phyloP scores from a whole-genome alignment of 208 protist species.

The Trypanosoma scelopori region DNA sequence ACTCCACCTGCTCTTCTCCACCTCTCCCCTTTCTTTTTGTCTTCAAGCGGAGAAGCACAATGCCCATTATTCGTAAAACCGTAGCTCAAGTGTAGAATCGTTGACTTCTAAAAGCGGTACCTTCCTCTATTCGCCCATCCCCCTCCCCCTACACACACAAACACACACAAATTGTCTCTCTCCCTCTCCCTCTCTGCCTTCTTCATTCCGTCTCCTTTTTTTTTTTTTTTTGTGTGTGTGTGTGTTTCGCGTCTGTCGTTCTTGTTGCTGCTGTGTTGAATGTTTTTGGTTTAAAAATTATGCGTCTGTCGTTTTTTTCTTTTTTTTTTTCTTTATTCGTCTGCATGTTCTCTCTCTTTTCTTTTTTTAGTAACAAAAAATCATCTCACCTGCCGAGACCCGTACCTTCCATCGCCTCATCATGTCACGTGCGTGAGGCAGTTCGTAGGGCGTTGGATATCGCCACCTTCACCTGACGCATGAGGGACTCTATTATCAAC shows the following conservation, averaged over 20 bases:
- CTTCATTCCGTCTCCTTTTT: background rate
- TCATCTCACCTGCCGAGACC: background rate
- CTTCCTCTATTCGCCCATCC: background rate
- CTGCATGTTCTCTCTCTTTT: background rate
- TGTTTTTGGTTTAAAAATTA: too few species aligned
- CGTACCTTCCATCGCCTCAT: background rate
- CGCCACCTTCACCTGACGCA: slow-evolving; percentile 74
- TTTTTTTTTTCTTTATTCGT: too few species aligned
- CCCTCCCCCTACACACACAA: background rate
- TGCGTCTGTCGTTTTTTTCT: too few species aligned
- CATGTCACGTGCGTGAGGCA: slow-evolving; percentile 21
- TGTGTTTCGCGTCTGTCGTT: too few species aligned
- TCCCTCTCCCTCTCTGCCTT: background rate
- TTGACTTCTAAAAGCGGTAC: background rate
- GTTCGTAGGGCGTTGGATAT: slow-evolving; percentile 75
- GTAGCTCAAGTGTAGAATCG: background rate
- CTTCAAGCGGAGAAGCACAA: background rate
- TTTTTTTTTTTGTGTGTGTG: too few species aligned
- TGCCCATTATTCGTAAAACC: background rate
- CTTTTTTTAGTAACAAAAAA: too few species aligned
- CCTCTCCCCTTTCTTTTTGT: slow-evolving; percentile 13
- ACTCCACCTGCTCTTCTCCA: background rate
- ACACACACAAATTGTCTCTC: background rate
- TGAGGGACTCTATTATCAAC: slow-evolving; percentile 55
- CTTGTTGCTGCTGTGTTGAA: too few species aligned